phyloP scores from a whole-genome alignment of 805 yeast genomes.

The Wickerhamiella shivajii region DNA sequence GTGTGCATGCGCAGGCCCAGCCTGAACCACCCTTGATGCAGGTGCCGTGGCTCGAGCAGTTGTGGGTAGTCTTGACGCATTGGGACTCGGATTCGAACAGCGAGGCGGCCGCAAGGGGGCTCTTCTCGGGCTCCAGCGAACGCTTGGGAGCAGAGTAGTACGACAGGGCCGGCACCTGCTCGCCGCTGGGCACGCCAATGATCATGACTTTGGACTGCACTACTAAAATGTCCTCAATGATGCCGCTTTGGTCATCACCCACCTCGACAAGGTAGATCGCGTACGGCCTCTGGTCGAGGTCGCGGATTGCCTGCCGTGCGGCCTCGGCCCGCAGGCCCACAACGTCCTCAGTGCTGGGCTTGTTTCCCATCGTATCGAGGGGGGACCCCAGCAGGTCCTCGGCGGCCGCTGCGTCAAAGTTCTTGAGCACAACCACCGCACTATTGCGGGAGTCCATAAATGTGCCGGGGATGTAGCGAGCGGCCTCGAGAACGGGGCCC shows the following conservation, averaged over 20 bases:
- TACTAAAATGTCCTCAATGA: not conserved
- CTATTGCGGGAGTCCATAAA: slow-evolving; percentile 12
- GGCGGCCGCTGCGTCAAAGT: slow-evolving; percentile 10
- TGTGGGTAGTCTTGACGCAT: slow-evolving; percentile 23
- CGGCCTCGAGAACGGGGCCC: slow-evolving; percentile 7
- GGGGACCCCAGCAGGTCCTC: slow-evolving; percentile 15
- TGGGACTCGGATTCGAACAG: slow-evolving; percentile 19
- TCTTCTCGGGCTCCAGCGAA: not conserved
- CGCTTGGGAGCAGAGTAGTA: not conserved
- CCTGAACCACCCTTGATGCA: slow-evolving; percentile 21
- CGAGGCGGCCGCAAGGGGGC: not conserved
- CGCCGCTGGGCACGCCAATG: slow-evolving; percentile 12
- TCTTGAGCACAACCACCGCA: slow-evolving; percentile 15
- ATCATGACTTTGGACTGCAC: slow-evolving; percentile 12
- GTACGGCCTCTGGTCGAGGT: slow-evolving; percentile 1
- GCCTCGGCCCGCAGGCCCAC: slow-evolving; percentile 4
- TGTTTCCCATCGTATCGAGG: slow-evolving; percentile 8
- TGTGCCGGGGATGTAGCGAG: slow-evolving; percentile 14
- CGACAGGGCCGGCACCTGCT: slow-evolving; percentile 1
- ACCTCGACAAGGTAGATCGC: slow-evolving; percentile 2
- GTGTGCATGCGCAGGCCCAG: slow-evolving; percentile 25
- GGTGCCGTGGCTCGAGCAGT: slow-evolving; percentile 27
- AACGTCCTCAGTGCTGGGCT: slow-evolving; percentile 1
- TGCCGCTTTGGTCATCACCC: not conserved
- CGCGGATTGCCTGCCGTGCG: not conserved